Base-by-base conservation (phyloP, 306 rosid genomes). In the Quercus alba region DNA sequence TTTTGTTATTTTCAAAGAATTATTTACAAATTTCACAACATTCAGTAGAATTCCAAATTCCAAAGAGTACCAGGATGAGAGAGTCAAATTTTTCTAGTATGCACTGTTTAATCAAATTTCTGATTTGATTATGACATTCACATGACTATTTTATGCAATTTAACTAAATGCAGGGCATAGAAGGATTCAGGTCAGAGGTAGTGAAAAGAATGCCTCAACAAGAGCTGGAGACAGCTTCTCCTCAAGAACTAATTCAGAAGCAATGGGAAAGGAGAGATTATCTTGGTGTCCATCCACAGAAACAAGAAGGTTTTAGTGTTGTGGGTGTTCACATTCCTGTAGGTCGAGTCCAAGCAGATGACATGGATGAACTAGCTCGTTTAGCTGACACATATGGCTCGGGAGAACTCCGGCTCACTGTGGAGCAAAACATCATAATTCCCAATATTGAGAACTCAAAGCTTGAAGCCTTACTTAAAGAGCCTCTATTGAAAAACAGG, bases 281-380 rank as follows among this genome's bases (percentile, higher is more conserved):
- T 78, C 78, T 93, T 17, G 98, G 99, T 4, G 92, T 91, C 54
- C 91, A 91, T 87, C 93, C 94, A 54, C 99, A 95, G 56, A 93
- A 91, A 70, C 99, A 95, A 23, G 94, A 90, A 70, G 97, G 95
- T 25, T 52, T 90, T 63, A 88, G 92, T 86, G 91, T 78, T 59
- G 90, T 93, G 10, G 99, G 99, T 25, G 79, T 95, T 54, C 99
- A 95, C 87, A 85, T 93, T 74, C 97, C 99, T 2, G 98, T 95
- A 21, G 99, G 99, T 28, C 89, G 99, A 82, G 82, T 91, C 56
- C 96, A 93, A 75, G 99, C 98, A 25, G 91, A 93, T 9, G 98
- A 95, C 2, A 91, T 95, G 99, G 91, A 91, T 46, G 97, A 90
- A 80, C 87, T 95, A 38, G 98, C 98, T 21, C 89, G 81, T 31